Evolutionary conservation across 257 asterid genomes (phyloP).

Genomic region (Linderniella brevidens): DNA sequence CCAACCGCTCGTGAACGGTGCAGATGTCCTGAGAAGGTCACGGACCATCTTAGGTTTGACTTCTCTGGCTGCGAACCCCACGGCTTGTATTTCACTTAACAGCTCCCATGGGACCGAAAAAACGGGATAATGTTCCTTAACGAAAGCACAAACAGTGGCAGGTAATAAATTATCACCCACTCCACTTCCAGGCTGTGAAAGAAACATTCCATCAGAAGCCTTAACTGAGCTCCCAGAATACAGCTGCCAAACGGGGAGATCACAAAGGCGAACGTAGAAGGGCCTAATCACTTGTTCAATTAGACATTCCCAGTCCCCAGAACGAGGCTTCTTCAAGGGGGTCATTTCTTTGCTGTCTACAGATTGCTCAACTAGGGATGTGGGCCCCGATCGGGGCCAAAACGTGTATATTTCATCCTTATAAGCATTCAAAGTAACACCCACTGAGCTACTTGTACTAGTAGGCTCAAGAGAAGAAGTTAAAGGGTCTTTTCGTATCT

Average conservation of each 20-base stretch:
- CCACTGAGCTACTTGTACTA: constrained; percentile 29
- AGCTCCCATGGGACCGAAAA: constrained; percentile 96
- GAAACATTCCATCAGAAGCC: constrained; percentile 96
- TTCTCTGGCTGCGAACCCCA: constrained; percentile 64
- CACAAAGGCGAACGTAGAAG: constrained; percentile 55
- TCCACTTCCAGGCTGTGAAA: constrained; percentile 77
- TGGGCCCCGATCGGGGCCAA: constrained; percentile 69
- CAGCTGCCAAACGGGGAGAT: constrained; percentile 87
- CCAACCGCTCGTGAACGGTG: constrained; percentile 43
- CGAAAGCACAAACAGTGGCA: constrained; percentile 79
- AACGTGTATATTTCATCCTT: constrained; percentile 62
- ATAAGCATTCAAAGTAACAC: constrained; percentile 37
- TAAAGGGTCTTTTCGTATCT: constrained; percentile 61
- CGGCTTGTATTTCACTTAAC: constrained; percentile 78
- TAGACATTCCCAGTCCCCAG: constrained; percentile 69
- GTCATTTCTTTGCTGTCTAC: constrained; percentile 21
- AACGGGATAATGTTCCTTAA: constrained; percentile 95
- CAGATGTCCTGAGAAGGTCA: constrained; percentile 67
- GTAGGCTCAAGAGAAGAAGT: constrained; percentile 49
- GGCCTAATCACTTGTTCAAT: constrained; percentile 70
- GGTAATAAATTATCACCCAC: constrained; percentile 73
- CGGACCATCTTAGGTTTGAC: constrained; percentile 94
- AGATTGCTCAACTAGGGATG: constrained; percentile 17
- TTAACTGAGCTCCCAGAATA: constrained; percentile 78
- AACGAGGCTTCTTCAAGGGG: constrained; percentile 21